Evolutionary conservation across 2,329 filamentous ascomycete species (phyloP).

Genomic region (Colletotrichum cordylinicola): DNA sequence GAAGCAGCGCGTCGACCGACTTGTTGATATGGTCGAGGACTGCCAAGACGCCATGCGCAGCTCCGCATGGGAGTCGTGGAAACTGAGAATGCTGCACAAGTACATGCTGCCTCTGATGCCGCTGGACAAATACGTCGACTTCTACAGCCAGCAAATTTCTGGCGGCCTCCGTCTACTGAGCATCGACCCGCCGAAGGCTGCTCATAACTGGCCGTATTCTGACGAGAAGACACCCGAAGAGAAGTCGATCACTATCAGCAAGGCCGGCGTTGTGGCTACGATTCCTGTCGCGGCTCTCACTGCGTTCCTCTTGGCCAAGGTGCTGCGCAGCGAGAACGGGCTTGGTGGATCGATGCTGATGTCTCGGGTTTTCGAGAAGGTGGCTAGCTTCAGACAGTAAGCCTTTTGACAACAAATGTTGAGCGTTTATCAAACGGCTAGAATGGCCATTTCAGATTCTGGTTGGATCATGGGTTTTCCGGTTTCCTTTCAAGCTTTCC

Average conservation of each 20-base stretch:
- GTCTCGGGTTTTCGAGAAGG: background rate
- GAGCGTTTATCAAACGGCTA: background rate
- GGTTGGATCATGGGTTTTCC: fast-evolving
- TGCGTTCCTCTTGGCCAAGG: background rate
- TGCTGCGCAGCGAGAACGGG: background rate
- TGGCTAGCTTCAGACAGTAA: background rate
- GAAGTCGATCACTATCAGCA: background rate
- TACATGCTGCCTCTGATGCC: background rate
- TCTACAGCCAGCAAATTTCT: background rate
- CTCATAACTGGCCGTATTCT: constrained; percentile 7
- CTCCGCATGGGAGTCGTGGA: constrained; percentile 5
- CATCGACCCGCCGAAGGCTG: background rate
- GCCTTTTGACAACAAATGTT: background rate
- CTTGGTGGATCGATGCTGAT: background rate
- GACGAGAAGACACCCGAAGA: constrained; percentile 2
- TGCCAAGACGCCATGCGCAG: constrained; percentile 15
- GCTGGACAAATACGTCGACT: background rate
- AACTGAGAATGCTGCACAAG: background rate
- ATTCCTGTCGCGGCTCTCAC: constrained; percentile 3
- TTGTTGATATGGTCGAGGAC: constrained; percentile 1
- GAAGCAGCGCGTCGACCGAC: background rate
- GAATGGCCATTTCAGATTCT: background rate
- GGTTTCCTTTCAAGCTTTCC: background rate
- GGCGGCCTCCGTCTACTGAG: background rate
- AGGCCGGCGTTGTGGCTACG: background rate